Percentiles rank a stretch among this genome's conserved stretches.
Evolutionary conservation across 352 stramenopile genomes (phyloP).

Genomic region (Sclerospora graminicola): DNA sequence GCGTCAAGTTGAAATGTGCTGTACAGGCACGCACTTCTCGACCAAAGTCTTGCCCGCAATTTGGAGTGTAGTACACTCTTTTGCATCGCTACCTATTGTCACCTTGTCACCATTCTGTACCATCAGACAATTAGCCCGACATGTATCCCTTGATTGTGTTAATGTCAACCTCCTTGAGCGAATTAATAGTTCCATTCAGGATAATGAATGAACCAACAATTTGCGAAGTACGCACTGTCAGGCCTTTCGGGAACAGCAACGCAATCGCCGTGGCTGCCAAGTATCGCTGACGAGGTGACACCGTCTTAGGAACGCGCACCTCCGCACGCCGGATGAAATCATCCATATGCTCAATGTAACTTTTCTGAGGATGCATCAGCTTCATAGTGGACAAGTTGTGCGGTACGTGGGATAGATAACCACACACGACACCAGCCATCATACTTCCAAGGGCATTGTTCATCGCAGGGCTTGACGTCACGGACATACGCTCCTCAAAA

Average conservation of each 20-base stretch:
- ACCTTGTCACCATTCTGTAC: constrained; percentile 9
- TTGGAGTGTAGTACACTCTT: constrained; percentile 8
- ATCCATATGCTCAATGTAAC: constrained; percentile 72
- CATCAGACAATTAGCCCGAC: constrained; percentile 8
- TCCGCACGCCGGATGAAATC: constrained; percentile 79
- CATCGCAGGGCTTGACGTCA: constrained; percentile 54
- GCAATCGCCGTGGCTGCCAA: constrained; percentile 62
- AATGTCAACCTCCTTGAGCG: constrained; percentile 71
- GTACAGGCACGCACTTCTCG: constrained; percentile 16
- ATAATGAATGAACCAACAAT: constrained; percentile 92
- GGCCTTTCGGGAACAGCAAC: constrained; percentile 78
- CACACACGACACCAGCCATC: constrained; percentile 81
- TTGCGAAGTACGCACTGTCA: constrained; percentile 86
- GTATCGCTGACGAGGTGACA: constrained; percentile 61
- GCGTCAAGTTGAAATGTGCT: constrained; percentile 18
- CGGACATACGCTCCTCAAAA: constrained; percentile 85
- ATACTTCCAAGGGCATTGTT: constrained; percentile 86
- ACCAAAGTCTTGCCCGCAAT: constrained; percentile 7
- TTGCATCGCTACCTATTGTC: constrained; percentile 13
- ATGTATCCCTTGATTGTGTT: constrained; percentile 39
- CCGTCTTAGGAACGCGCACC: constrained; percentile 66
- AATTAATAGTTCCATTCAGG: constrained; percentile 90
- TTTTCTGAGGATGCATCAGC: constrained; percentile 88
- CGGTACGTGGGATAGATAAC: constrained; percentile 91
- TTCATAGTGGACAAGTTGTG: constrained; percentile 95